Percentiles rank a stretch among this genome's conserved stretches.
These are phyloP conservation scores for Trichoderma atroviride DNA, from an alignment of 2,329 filamentous ascomycete species.

Conservation along the genomic window DNA sequence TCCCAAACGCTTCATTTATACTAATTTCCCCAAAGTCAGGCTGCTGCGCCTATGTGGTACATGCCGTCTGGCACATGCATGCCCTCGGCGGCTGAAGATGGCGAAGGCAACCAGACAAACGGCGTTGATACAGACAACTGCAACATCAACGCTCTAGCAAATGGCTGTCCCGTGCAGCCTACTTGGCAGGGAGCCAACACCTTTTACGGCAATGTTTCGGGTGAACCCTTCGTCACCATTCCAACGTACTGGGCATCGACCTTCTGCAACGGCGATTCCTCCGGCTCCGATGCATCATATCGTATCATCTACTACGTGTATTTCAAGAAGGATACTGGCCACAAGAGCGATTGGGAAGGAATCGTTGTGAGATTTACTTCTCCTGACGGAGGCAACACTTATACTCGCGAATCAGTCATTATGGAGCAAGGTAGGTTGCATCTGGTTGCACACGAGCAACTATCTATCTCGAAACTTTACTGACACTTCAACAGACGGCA, in stretches of 20 bases:
- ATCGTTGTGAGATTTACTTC: constrained; percentile 31
- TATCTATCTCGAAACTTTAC: background rate
- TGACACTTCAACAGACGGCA: constrained; percentile 24
- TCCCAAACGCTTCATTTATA: no score
- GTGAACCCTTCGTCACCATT: constrained; percentile 28
- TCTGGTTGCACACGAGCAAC: no score
- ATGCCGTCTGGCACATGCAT: constrained; percentile 30
- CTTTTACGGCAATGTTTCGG: constrained; percentile 28
- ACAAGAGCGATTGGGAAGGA: constrained; percentile 34
- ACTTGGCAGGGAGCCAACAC: constrained; percentile 30
- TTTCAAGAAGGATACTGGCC: constrained; percentile 34
- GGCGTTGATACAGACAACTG: constrained; percentile 29
- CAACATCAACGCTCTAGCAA: constrained; percentile 27
- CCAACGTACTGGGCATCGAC: constrained; percentile 30
- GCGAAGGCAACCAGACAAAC: constrained; percentile 29
- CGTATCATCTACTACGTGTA: constrained; percentile 34
- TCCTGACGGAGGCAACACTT: constrained; percentile 29
- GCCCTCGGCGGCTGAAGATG: constrained; percentile 31
- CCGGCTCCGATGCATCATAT: constrained; percentile 28
- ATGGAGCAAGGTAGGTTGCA: constrained; percentile 28
- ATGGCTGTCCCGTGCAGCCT: constrained; percentile 27
- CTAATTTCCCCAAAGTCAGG: background rate
- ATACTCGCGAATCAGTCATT: constrained; percentile 24
- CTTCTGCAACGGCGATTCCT: constrained; percentile 24
- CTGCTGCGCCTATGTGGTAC: constrained; percentile 30